Conservation (phyloP, 2,329 filamentous ascomycete genomes). For the Ceratocystis eucalypticola region DNA sequence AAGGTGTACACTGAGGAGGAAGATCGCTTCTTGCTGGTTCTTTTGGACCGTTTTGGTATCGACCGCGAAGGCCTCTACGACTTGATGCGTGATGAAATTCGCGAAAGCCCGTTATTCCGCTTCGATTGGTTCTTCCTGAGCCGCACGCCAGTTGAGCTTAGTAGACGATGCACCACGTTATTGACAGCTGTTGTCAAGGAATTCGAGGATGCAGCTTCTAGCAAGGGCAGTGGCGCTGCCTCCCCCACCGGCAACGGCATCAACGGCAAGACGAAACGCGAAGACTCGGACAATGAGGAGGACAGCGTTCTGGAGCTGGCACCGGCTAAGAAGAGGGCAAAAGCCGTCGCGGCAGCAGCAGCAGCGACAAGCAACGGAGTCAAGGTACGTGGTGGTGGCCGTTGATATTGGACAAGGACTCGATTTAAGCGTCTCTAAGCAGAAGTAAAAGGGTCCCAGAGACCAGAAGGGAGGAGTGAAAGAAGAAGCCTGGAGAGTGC, state of each 20-base stretch:
- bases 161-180: slow-evolving; percentile 82
- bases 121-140: slow-evolving; percentile 99
- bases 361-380: slow-evolving; percentile 43
- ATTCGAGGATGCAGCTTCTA: slow-evolving; percentile 57
- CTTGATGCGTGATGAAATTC: slow-evolving; percentile 90
- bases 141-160: slow-evolving; percentile 82
- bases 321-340: slow-evolving; percentile 83
- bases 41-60: slow-evolving; percentile 82
- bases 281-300: slow-evolving; percentile 76
- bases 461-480: background rate
- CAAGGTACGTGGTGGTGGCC: slow-evolving; percentile 48
- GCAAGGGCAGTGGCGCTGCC: slow-evolving; percentile 24
- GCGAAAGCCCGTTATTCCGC: slow-evolving; percentile 84
- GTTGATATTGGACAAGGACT: background rate
- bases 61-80: slow-evolving; percentile 87
- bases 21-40: slow-evolving; percentile 85
- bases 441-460: background rate
- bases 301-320: slow-evolving; percentile 65
- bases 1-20: slow-evolving; percentile 99
- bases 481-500: background rate
- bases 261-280: slow-evolving; percentile 58
- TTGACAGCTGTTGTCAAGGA: slow-evolving; percentile 90
- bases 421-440: background rate
- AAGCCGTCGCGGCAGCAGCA: background rate
- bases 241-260: slow-evolving; percentile 36